A percentile compares a stretch with the other conserved stretches of the same genome.
phyloP scores from a whole-genome alignment of 306 rosid species.

The Canavalia gladiata region DNA sequence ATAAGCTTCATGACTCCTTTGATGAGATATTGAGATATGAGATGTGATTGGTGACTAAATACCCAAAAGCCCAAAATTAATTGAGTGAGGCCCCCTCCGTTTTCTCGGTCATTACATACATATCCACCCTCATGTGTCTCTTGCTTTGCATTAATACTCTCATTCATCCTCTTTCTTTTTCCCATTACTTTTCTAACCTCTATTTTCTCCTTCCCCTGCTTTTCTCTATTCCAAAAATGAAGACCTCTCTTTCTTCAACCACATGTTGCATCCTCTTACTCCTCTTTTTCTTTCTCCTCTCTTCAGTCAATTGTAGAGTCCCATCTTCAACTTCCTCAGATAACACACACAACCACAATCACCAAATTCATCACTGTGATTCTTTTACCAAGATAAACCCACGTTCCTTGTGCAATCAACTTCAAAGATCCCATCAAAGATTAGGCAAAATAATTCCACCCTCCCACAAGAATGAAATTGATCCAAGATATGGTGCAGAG shows the following conservation, averaged over 20 bases:
- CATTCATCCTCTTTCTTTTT: background rate
- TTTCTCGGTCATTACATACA: conserved; percentile 54
- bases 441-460: conserved; percentile 42
- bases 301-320: conserved; percentile 40
- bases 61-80: conserved; percentile 44
- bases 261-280: conserved; percentile 24
- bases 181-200: conserved; percentile 17
- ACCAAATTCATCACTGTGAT: conserved; percentile 55
- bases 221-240: conserved; percentile 58
- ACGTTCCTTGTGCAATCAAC: conserved; percentile 74
- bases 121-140: conserved; percentile 70
- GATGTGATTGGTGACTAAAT: conserved; percentile 47
- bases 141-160: conserved; percentile 65
- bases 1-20: conserved; percentile 49
- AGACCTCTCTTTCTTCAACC: conserved; percentile 65
- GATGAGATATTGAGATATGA: conserved; percentile 43
- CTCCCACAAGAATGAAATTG: conserved; percentile 51
- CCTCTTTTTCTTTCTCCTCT: conserved; percentile 40
- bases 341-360: conserved; percentile 27
- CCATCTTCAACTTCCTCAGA: conserved; percentile 41
- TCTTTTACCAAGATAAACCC: conserved; percentile 62
- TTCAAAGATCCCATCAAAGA: conserved; percentile 55
- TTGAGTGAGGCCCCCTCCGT: conserved; percentile 47
- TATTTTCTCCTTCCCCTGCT: conserved; percentile 36
- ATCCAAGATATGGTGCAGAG: conserved; percentile 81